phyloP scores from a whole-genome alignment of 2,329 filamentous ascomycete genomes.

The Paracoccidioides lutzii region DNA sequence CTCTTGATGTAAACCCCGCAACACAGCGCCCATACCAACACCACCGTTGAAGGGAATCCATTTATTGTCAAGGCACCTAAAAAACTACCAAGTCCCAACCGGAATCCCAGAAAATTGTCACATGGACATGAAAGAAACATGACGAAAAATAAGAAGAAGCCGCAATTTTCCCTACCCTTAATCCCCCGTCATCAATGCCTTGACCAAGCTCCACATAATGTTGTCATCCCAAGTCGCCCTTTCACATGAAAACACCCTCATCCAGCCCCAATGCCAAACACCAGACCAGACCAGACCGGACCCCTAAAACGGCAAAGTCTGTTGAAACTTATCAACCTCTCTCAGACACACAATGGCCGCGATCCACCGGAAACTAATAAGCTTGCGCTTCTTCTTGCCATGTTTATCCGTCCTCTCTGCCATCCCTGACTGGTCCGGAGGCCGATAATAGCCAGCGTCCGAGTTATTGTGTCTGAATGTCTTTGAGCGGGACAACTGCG shows the following conservation, averaged over 20 bases:
- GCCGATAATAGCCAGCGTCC: background rate
- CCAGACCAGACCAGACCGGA: background rate
- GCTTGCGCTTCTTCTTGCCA: slow-evolving; percentile 3
- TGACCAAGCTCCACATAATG: background rate
- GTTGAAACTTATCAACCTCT: slow-evolving; percentile 16
- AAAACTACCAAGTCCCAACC: background rate
- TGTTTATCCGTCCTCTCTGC: background rate
- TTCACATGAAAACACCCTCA: background rate
- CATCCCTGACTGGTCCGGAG: background rate
- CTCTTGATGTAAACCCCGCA: background rate
- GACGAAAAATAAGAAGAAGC: background rate
- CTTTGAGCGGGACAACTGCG: background rate
- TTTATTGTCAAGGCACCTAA: background rate
- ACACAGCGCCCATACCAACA: background rate
- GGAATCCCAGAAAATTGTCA: background rate
- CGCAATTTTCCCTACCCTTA: background rate
- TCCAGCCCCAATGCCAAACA: background rate
- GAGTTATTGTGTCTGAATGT: background rate
- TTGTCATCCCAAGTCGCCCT: background rate
- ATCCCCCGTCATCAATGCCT: background rate
- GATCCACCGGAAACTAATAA: slow-evolving; percentile 17
- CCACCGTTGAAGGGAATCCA: background rate
- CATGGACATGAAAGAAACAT: background rate
- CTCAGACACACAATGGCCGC: slow-evolving; percentile 16
- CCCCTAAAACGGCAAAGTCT: slow-evolving; percentile 4